A percentile compares a stretch with the other conserved stretches of the same genome.
Evolutionary conservation across 805 yeast genomes (phyloP).

Genomic region (Monosporozyma servazzii): DNA sequence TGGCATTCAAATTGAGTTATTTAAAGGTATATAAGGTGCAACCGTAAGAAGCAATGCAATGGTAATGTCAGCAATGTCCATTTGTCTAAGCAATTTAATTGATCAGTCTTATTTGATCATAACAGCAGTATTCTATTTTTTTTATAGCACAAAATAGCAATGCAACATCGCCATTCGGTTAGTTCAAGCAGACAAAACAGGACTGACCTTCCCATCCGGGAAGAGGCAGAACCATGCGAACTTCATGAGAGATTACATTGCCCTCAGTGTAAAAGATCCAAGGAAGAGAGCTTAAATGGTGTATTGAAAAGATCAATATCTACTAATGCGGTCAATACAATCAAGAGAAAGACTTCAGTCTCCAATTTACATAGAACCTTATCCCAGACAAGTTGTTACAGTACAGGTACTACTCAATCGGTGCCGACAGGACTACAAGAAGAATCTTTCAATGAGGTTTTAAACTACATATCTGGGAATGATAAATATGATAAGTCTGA

Average conservation of each 20-base stretch:
- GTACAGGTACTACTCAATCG: constrained; percentile 8
- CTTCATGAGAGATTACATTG: constrained; percentile 6
- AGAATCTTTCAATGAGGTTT: constrained; percentile 9
- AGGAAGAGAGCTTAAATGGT: constrained; percentile 1
- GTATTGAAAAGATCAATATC: constrained; percentile 11
- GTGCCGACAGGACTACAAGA: not conserved
- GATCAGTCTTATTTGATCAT: not conserved
- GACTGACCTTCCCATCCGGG: constrained; percentile 4
- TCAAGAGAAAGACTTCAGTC: constrained; percentile 4
- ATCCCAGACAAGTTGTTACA: constrained; percentile 12
- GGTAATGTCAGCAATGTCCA: not conserved
- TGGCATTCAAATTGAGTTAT: not conserved
- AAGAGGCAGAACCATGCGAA: constrained; percentile 14
- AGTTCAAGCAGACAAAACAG: not conserved
- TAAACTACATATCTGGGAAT: constrained; percentile 2
- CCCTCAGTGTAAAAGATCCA: constrained; percentile 1
- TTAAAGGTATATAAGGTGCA: not conserved
- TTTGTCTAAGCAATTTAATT: not conserved
- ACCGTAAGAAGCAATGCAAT: not conserved
- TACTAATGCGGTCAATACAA: constrained; percentile 8
- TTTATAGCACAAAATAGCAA: not conserved
- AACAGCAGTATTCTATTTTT: not conserved
- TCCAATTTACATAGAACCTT: constrained; percentile 6
- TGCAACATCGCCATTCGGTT: not conserved
- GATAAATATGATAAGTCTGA: constrained; percentile 1